Conservation (phyloP, 2,329 filamentous ascomycete species). For the Macrophomina pseudophaseolina region DNA sequence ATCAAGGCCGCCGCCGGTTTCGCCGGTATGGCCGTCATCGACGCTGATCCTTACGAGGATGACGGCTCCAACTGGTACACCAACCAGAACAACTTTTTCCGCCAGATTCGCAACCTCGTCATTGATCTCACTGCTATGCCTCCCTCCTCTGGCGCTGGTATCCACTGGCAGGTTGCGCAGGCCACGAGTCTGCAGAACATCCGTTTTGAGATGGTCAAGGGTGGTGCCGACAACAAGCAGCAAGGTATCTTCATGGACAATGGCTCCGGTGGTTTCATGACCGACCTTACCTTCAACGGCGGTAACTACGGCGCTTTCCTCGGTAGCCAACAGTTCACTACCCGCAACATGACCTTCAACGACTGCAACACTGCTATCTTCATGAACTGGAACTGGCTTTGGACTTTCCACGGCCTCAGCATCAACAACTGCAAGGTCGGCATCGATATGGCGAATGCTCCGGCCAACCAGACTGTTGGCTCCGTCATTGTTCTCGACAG, state of each 20-base stretch:
- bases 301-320: constrained; percentile 64
- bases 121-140: constrained; percentile 53
- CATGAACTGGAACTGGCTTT: constrained; percentile 62
- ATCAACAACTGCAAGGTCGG: constrained; percentile 55
- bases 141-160: constrained; percentile 48
- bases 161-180: constrained; percentile 73
- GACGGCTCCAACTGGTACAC: constrained; percentile 55
- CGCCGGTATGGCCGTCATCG: constrained; percentile 84
- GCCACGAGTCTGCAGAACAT: constrained; percentile 68
- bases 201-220: constrained; percentile 61
- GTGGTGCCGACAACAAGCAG: constrained; percentile 53
- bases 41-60: constrained; percentile 84
- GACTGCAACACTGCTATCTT: constrained; percentile 56
- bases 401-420: constrained; percentile 53
- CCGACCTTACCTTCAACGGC: constrained; percentile 64
- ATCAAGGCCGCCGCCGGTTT: constrained; percentile 72
- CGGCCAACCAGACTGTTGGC: constrained; percentile 76
- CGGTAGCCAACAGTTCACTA: constrained; percentile 68
- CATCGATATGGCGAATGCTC: constrained; percentile 61
- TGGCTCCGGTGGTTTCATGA: constrained; percentile 65
- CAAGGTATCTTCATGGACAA: constrained; percentile 66
- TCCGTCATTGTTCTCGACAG: constrained; percentile 85
- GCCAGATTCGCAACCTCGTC: constrained; percentile 60
- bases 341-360: constrained; percentile 57
- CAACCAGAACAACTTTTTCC: constrained; percentile 62